Conservation (phyloP, 176 grass and related monocot species). For the Phoenix roebelenii region DNA sequence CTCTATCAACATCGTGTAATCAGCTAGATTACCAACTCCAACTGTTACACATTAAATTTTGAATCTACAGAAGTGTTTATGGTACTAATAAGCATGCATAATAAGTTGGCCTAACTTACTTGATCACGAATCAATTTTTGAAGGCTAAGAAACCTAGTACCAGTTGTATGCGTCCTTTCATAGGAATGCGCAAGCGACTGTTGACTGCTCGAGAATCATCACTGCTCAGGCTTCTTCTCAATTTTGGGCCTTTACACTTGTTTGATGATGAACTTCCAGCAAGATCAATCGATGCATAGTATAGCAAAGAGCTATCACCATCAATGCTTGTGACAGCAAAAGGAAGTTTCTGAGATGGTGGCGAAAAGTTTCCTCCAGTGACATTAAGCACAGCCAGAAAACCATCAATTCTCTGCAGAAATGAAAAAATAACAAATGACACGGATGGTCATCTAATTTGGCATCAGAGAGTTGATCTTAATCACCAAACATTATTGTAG, state of each 20-base stretch:
- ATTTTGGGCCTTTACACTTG: constrained; percentile 41
- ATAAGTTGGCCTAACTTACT: constrained; percentile 13
- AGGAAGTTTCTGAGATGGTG: constrained; percentile 77
- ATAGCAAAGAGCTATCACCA: constrained; percentile 69
- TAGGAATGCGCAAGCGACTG: constrained; percentile 70
- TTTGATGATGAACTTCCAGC: constrained; percentile 42
- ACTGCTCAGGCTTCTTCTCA: constrained; percentile 37
- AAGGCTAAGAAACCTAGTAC: constrained; percentile 41
- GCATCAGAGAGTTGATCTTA: background rate
- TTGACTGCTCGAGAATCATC: constrained; percentile 58
- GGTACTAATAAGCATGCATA: background rate
- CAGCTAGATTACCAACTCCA: too few relatives aligned
- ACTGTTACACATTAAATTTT: too few relatives aligned
- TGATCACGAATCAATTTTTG: constrained; percentile 16
- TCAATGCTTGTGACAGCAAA: constrained; percentile 83
- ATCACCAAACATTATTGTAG: background rate
- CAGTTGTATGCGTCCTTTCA: constrained; percentile 91
- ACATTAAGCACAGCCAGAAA: constrained; percentile 83
- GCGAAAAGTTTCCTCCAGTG: constrained; percentile 78
- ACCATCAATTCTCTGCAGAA: constrained; percentile 78
- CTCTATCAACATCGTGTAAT: too few relatives aligned
- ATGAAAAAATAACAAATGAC: background rate
- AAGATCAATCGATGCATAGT: constrained; percentile 85
- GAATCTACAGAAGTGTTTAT: too few relatives aligned
- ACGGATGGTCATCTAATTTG: background rate